These are phyloP conservation scores for Chaetomium sp. DNA, from an alignment of 2,329 filamentous ascomycete genomes.

Conservation along the genomic window DNA sequence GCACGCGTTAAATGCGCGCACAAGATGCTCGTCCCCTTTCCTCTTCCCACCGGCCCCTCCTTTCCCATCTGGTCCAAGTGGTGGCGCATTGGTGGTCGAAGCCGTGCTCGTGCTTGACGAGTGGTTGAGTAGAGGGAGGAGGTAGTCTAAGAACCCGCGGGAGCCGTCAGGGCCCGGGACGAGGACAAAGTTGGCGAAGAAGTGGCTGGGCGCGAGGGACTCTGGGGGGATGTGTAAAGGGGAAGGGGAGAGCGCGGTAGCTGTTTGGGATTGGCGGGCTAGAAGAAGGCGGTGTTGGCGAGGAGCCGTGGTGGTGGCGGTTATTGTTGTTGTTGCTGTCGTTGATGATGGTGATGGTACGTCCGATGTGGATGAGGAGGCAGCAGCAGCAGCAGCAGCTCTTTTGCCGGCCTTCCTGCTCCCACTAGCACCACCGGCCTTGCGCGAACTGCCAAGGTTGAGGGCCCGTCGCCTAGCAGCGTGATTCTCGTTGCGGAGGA, in stretches of 20 bases:
- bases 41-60: constrained; percentile 25
- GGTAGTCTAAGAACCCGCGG: constrained; percentile 53
- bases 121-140: constrained; percentile 40
- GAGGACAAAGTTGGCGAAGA: constrained; percentile 55
- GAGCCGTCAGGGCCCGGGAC: constrained; percentile 44
- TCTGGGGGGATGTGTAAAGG: constrained; percentile 44
- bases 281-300: neutral
- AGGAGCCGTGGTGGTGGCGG: neutral
- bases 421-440: neutral
- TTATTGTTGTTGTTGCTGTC: neutral
- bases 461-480: constrained; percentile 58
- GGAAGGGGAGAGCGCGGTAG: constrained; percentile 27
- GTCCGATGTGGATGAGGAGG: constrained; percentile 21
- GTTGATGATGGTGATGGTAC: neutral
- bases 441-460: constrained; percentile 37
- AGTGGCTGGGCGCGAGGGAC: constrained; percentile 52
- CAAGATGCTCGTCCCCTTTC: constrained; percentile 39
- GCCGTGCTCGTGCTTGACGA: no score
- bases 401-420: constrained; percentile 35
- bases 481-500: constrained; percentile 66
- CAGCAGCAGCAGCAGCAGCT: constrained; percentile 25
- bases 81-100: no score
- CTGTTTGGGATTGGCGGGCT: neutral
- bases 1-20: constrained; percentile 53
- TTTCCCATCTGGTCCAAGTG: constrained; percentile 16